phyloP scores from a whole-genome alignment of 164 flowering plant species.

The Berberis vulgaris region DNA sequence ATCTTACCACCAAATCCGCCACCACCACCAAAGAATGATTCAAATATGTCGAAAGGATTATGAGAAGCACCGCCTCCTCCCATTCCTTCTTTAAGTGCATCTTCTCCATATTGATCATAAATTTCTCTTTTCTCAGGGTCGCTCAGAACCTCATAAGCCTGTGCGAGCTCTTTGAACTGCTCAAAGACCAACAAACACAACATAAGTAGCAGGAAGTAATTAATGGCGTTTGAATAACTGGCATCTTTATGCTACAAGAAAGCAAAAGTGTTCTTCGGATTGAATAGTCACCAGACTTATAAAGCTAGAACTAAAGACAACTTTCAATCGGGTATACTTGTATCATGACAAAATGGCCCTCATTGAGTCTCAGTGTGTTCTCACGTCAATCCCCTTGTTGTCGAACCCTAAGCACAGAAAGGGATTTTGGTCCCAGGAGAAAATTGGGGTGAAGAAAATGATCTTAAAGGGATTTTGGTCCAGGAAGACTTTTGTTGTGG shows the following conservation, averaged over 20 bases:
- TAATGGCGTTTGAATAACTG: not conserved
- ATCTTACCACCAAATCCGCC: conserved; percentile 11
- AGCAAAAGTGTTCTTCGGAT: not conserved
- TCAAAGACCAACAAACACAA: not conserved
- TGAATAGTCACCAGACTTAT: not conserved
- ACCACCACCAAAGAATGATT: conserved; percentile 46
- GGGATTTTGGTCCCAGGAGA: no score
- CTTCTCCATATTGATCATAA: conserved; percentile 67
- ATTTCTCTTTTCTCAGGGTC: conserved; percentile 59
- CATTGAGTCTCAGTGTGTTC: not conserved
- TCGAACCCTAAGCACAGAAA: no score
- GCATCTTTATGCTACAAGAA: not conserved
- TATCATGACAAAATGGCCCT: not conserved
- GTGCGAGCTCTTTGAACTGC: conserved; percentile 60
- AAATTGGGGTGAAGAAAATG: no score
- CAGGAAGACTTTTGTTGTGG: no score
- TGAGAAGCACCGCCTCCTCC: conserved; percentile 44
- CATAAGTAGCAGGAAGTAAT: not conserved
- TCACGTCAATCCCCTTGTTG: not conserved
- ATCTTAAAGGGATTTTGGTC: no score
- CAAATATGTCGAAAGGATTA: conserved; percentile 51
- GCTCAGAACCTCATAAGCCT: conserved; percentile 60
- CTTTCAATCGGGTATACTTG: not conserved
- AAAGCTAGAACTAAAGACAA: not conserved
- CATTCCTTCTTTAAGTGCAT: conserved; percentile 63